These are phyloP conservation scores for Krasilnikovozyma curviuscula DNA, from an alignment of 768 basidiomycete genomes.

Conservation along the genomic window DNA sequence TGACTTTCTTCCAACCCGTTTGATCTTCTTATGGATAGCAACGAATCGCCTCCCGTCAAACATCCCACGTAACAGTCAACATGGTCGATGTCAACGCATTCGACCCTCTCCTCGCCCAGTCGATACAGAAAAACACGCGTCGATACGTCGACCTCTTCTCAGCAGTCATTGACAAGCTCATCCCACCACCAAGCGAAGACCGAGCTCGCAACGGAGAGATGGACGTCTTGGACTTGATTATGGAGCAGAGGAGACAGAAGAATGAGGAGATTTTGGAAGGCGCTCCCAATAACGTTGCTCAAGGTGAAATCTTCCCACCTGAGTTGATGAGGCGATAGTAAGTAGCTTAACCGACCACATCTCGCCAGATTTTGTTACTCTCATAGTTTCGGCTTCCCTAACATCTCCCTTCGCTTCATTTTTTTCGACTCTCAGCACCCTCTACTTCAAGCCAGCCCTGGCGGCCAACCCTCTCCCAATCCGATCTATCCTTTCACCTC, in stretches of 20 bases:
- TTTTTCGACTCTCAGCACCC: constrained; percentile 39
- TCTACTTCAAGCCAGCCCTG: constrained; percentile 62
- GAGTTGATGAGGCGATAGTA: constrained; percentile 89
- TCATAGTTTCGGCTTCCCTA: background rate
- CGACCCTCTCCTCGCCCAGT: constrained; percentile 44
- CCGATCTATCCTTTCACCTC: constrained; percentile 63
- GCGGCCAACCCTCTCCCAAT: constrained; percentile 52
- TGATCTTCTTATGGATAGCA: constrained; percentile 31
- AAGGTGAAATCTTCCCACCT: constrained; percentile 64
- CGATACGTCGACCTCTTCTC: constrained; percentile 79
- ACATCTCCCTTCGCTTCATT: background rate
- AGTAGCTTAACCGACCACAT: constrained; percentile 26
- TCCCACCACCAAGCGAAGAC: constrained; percentile 75
- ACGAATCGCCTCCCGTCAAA: constrained; percentile 41
- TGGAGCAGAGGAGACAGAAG: constrained; percentile 76
- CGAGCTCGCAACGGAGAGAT: no score
- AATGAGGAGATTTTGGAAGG: constrained; percentile 41
- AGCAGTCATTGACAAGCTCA: constrained; percentile 71
- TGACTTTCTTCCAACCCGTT: background rate
- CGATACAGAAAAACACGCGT: constrained; percentile 65
- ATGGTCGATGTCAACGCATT: no score
- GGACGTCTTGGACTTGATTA: constrained; percentile 93
- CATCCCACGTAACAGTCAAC: no score
- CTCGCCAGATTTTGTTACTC: background rate
- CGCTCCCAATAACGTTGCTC: constrained; percentile 42